Percentiles rank a stretch among this genome's conserved stretches.
phyloP scores from a whole-genome alignment of 257 asterid genomes.

The Eustoma russellianum region DNA sequence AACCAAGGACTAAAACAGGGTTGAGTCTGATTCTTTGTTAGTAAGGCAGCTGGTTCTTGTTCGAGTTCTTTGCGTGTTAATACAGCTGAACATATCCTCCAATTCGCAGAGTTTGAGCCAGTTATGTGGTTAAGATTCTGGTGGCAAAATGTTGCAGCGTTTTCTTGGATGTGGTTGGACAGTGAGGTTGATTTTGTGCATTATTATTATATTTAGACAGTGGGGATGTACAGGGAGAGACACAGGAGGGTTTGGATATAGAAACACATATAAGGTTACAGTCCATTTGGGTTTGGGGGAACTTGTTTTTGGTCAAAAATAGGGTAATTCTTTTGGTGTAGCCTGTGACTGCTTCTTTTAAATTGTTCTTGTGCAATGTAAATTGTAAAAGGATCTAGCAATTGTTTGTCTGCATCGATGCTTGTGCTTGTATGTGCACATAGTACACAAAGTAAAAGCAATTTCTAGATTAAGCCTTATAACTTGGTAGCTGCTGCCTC shows the following conservation, averaged over 20 bases:
- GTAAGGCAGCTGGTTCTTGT: constrained; percentile 24
- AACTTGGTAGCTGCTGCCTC: too few relatives aligned
- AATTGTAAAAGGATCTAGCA: constrained; percentile 15
- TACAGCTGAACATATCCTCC: constrained; percentile 20
- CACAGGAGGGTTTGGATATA: constrained; percentile 1
- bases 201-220: constrained; percentile 7
- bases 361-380: constrained; percentile 34
- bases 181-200: constrained; percentile 13
- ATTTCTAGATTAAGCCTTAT: too few relatives aligned
- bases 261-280: background rate
- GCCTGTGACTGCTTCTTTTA: constrained; percentile 20
- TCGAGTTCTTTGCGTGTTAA: constrained; percentile 12
- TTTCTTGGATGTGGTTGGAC: constrained; percentile 1
- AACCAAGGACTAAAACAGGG: constrained; percentile 22
- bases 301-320: constrained; percentile 11
- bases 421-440: too few relatives aligned
- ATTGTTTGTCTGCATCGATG: too few relatives aligned
- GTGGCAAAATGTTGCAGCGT: too few relatives aligned
- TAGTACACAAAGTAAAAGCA: too few relatives aligned
- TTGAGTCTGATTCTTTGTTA: constrained; percentile 40
- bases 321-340: constrained; percentile 12
- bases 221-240: constrained; percentile 4
- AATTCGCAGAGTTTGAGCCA: constrained; percentile 13
- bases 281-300: constrained; percentile 12
- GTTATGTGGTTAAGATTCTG: constrained; percentile 15